Conservation (phyloP, 768 basidiomycete species). For the Nidularia pulvinata region DNA sequence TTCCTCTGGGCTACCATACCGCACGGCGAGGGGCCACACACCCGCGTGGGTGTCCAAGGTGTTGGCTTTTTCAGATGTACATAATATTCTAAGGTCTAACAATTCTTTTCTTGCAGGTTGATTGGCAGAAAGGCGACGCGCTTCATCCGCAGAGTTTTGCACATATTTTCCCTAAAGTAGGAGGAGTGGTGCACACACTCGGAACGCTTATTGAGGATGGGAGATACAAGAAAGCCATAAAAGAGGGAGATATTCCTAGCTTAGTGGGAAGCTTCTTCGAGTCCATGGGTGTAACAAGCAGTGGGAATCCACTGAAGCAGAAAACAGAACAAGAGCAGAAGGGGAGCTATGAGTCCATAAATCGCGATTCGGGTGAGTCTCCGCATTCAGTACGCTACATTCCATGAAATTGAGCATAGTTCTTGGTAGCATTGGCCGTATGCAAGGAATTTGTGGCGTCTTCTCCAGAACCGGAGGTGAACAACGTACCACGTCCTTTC, state of each 20-base stretch:
- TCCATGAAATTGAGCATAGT: not conserved
- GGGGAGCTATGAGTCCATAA: slow-evolving; percentile 76
- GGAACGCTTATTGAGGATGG: slow-evolving; percentile 86
- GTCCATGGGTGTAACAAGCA: slow-evolving; percentile 27
- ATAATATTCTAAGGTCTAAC: slow-evolving; percentile 3
- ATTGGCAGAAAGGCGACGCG: slow-evolving; percentile 87
- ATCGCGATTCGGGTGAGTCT: slow-evolving; percentile 85
- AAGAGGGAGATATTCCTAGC: slow-evolving; percentile 52
- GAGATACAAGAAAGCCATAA: slow-evolving; percentile 77
- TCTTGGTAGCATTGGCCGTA: slow-evolving; percentile 62
- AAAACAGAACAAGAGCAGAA: slow-evolving; percentile 22
- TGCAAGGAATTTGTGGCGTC: slow-evolving; percentile 74
- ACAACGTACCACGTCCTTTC: slow-evolving; percentile 61
- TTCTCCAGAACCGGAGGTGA: slow-evolving; percentile 19
- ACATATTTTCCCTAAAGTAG: slow-evolving; percentile 60
- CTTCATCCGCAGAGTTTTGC: slow-evolving; percentile 75
- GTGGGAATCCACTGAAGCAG: slow-evolving; percentile 64
- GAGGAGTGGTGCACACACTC: slow-evolving; percentile 91
- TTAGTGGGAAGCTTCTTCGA: slow-evolving; percentile 44
- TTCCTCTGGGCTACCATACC: slow-evolving; percentile 85
- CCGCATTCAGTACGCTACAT: slow-evolving; percentile 2
- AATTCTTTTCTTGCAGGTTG: slow-evolving; percentile 51
- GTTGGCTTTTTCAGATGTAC: slow-evolving; percentile 8
- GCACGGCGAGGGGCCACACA: slow-evolving; percentile 85
- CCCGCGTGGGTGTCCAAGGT: slow-evolving; percentile 88